Conservation (phyloP, 441 rosid genomes). For the Adansonia gregorii region DNA sequence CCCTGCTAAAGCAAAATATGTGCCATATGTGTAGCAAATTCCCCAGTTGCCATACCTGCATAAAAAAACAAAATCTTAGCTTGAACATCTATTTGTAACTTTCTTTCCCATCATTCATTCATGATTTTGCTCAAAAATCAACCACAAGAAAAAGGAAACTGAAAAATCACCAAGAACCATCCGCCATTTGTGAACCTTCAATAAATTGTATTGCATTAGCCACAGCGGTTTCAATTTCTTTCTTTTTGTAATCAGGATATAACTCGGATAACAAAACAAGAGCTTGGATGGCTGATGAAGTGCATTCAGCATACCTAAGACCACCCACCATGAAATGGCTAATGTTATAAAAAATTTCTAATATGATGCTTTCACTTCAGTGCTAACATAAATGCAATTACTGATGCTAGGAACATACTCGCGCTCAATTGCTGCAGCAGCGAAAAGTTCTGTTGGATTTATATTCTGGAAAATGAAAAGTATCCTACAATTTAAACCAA, state of each 20-base stretch:
- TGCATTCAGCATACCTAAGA: slow-evolving; percentile 48
- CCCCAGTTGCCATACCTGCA: slow-evolving; percentile 49
- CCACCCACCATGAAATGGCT: background rate
- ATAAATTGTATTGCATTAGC: slow-evolving; percentile 32
- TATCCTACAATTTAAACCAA: background rate
- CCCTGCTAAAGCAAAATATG: slow-evolving; percentile 46
- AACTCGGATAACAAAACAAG: slow-evolving; percentile 39
- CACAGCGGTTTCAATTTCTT: slow-evolving; percentile 37
- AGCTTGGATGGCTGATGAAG: slow-evolving; percentile 42
- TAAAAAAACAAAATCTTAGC: slow-evolving; percentile 12
- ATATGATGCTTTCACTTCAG: background rate
- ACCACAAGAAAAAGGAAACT: background rate
- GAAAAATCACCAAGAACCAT: slow-evolving; percentile 44
- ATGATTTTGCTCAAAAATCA: slow-evolving; percentile 5
- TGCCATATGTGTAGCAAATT: slow-evolving; percentile 48
- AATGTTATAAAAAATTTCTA: background rate
- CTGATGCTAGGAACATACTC: slow-evolving; percentile 21
- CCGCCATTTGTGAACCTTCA: slow-evolving; percentile 37
- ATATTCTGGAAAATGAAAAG: slow-evolving; percentile 30
- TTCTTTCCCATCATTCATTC: slow-evolving; percentile 19
- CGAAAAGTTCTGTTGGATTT: slow-evolving; percentile 48
- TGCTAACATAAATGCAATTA: slow-evolving; percentile 15
- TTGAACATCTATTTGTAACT: background rate
- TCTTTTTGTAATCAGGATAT: slow-evolving; percentile 35
- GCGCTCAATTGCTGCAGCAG: slow-evolving; percentile 40